These are phyloP conservation scores for Sinapis alba DNA, from an alignment of 441 rosid genomes.

Conservation along the genomic window DNA sequence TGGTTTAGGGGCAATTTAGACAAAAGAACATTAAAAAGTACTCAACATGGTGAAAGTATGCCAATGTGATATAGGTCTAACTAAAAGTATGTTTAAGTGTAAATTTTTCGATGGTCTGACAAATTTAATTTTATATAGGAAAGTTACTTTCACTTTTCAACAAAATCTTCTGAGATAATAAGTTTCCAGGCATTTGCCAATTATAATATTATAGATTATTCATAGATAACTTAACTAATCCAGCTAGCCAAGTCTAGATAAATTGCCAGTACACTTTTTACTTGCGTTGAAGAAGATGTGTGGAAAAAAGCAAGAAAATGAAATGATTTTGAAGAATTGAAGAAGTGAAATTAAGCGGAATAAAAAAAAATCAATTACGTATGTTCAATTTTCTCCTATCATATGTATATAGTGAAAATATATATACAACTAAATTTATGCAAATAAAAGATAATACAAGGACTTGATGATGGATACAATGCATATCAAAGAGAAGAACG, in stretches of 20 bases:
- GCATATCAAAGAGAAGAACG: no score
- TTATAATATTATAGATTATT: constrained; percentile 25
- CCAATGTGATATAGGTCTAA: no score
- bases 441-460: background rate
- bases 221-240: constrained; percentile 33
- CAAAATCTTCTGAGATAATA: constrained; percentile 30
- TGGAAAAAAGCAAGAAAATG: background rate
- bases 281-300: background rate
- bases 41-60: no score
- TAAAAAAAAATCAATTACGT: no score
- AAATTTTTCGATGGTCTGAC: no score
- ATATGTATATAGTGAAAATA: no score
- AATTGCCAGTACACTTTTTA: constrained; percentile 7
- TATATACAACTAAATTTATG: background rate
- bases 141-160: constrained; percentile 19
- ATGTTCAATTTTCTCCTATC: no score
- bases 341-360: no score
- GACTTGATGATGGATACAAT: background rate
- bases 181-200: constrained; percentile 26
- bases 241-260: constrained; percentile 13
- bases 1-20: no score
- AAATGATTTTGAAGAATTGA: background rate
- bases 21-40: no score
- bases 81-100: no score
- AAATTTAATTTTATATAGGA: constrained; percentile 26